These are phyloP conservation scores for Ceratobasidium sp. DNA, from an alignment of 1,284 basidiomycete species.

Conservation along the genomic window DNA sequence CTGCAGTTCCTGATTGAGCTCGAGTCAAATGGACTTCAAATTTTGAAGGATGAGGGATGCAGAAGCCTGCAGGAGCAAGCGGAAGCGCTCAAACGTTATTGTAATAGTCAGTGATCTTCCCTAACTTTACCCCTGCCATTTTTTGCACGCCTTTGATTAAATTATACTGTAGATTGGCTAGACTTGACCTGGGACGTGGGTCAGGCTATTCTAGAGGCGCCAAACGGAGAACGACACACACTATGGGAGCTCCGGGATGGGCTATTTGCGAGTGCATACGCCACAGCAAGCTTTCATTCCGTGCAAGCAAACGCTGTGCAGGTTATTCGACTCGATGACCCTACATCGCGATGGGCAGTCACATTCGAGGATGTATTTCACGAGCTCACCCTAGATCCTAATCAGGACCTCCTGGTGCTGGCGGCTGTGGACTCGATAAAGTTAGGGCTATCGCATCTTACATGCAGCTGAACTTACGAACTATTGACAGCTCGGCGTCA, in stretches of 20 bases:
- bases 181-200: background rate
- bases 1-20: slow-evolving; percentile 15
- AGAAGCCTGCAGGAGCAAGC: background rate
- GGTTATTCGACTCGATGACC: slow-evolving; percentile 17
- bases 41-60: background rate
- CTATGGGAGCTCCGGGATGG: background rate
- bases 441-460: background rate
- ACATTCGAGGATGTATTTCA: background rate
- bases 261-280: background rate
- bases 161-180: background rate
- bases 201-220: background rate
- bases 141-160: background rate
- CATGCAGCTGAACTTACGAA: background rate
- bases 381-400: background rate
- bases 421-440: background rate
- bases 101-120: background rate
- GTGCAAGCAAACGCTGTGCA: slow-evolving; percentile 5
- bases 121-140: background rate
- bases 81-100: background rate
- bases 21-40: background rate
- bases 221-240: background rate
- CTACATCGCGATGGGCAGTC: background rate
- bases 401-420: slow-evolving; percentile 13
- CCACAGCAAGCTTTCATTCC: background rate
- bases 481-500: background rate